A percentile compares a stretch with the other conserved stretches of the same genome.
Conservation (phyloP, 225 moss, liverwort and hornwort genomes). For the Pleurozium schreberi region DNA sequence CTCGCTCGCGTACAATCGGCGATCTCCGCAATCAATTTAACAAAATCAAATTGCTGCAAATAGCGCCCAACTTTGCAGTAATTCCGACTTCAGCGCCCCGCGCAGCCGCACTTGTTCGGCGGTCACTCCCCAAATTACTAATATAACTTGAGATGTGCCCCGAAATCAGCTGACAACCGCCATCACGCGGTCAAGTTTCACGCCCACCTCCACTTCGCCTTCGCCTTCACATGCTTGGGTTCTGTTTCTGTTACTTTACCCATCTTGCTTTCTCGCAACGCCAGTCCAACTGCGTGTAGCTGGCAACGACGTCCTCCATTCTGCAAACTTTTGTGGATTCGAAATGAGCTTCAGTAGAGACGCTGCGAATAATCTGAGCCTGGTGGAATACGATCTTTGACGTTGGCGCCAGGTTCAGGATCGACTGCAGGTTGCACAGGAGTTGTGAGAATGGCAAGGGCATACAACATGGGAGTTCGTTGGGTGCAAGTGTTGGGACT, state of each 20-base stretch:
- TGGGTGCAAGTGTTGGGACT: not conserved
- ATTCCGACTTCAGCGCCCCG: not conserved
- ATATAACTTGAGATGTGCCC: not conserved
- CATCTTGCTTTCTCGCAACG: not conserved
- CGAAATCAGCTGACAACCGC: conserved; percentile 2
- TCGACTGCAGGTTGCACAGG: not conserved
- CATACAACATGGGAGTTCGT: not conserved
- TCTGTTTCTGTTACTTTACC: not conserved
- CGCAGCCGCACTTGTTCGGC: not conserved
- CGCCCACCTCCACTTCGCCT: not conserved
- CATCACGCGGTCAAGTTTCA: not conserved
- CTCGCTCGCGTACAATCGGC: not conserved
- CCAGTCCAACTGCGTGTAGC: not conserved
- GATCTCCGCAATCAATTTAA: not conserved
- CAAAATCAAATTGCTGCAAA: not conserved
- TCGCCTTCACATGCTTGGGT: not conserved
- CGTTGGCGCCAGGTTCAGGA: not conserved
- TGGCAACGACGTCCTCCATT: not conserved
- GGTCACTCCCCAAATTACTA: not conserved
- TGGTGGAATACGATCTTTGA: not conserved
- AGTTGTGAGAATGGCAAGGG: not conserved
- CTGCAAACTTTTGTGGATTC: not conserved
- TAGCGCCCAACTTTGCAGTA: not conserved
- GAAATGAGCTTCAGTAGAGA: not conserved
- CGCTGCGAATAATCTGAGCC: not conserved